Evolutionary conservation across 139 green algal species (phyloP).

Genomic region (Chlorella vulgaris): DNA sequence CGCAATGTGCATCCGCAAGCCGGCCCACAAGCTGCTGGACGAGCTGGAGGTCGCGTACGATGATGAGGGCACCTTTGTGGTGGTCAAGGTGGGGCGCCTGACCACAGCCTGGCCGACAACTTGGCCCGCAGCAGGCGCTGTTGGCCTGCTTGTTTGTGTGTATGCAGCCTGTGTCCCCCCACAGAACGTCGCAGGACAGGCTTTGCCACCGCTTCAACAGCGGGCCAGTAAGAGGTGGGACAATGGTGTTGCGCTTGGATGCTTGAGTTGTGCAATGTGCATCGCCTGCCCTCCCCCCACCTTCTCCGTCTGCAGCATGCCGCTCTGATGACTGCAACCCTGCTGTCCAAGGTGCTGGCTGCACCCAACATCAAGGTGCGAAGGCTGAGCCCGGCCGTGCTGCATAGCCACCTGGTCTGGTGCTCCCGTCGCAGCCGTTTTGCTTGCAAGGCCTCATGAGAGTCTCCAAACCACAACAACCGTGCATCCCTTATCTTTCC

Average conservation of each 20-base stretch:
- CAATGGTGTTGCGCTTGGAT: too few species aligned
- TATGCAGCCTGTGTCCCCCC: too few species aligned
- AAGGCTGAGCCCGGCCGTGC: not conserved
- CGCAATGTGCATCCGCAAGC: slow-evolving; percentile 82
- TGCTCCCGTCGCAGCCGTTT: too few species aligned
- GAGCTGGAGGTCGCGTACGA: slow-evolving; percentile 87
- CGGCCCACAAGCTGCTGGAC: slow-evolving; percentile 89
- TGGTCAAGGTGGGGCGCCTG: slow-evolving; percentile 68
- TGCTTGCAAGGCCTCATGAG: too few species aligned
- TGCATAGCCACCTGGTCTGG: not conserved
- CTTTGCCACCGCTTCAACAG: too few species aligned
- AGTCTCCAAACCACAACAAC: too few species aligned
- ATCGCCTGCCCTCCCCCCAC: not conserved
- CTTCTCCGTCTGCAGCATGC: slow-evolving; percentile 73
- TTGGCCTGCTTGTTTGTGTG: too few species aligned
- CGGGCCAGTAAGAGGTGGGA: too few species aligned
- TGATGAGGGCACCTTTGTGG: slow-evolving; percentile 93
- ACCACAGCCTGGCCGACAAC: not conserved
- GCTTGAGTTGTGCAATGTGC: not conserved
- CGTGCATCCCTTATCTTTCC: too few species aligned
- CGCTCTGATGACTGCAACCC: slow-evolving; percentile 92
- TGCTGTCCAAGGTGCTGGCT: slow-evolving; percentile 92
- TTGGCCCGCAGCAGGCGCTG: too few species aligned
- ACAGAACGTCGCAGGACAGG: too few species aligned
- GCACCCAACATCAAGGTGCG: slow-evolving; percentile 90